Base-by-base conservation (phyloP, 495 filamentous ascomycete genomes). In the Daldinia vernicosa region DNA sequence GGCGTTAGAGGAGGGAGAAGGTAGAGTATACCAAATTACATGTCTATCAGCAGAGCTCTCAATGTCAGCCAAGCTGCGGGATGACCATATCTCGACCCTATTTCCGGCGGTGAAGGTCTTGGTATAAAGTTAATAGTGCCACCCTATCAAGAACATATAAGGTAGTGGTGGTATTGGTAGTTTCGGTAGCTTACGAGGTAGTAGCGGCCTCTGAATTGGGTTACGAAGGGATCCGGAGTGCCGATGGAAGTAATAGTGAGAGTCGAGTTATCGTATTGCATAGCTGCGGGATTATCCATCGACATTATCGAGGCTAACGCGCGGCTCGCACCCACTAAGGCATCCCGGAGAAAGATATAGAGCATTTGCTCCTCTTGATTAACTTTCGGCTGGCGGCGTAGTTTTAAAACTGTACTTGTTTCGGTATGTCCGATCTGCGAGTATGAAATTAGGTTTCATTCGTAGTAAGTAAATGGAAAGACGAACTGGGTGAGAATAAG, bases 51-150 rank as follows among this genome's bases (percentile, higher is more conserved):
- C 72, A 2, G 72, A 65, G 47, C 22, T 59, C 58, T 78, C 75
- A n/a, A 78, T 75, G 52, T 78, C 70, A 14, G 72, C 66, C 6
- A 76, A 47, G 24, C 70, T 78, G 0, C 51, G 45, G 6, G 76
- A 78, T 5, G 69, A 75, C 76, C 76, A 78, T 47, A 78, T 74
- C 60, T 78, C 76, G 9, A 78, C 73, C 22, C 76, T 71, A 30
- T 77, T 70, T 40, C 76, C 76, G 12, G 76, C 53, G 3, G 76
- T 78, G 43, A 73, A 78, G 19, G 75, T 77, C 76, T 78, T 39
- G 17, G 26, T 33, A 70, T 2, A 4, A 69, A 28, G 55, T 69
- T 63, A 70, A 54, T 22, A 24, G 37, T 24, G 28, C 33, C 45
- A 30, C 30, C 5, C 14, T 28, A 37, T 12, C 28, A 45, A 30